Evolutionary conservation across 768 basidiomycete genomes (phyloP).

Genomic region (Postia placenta): DNA sequence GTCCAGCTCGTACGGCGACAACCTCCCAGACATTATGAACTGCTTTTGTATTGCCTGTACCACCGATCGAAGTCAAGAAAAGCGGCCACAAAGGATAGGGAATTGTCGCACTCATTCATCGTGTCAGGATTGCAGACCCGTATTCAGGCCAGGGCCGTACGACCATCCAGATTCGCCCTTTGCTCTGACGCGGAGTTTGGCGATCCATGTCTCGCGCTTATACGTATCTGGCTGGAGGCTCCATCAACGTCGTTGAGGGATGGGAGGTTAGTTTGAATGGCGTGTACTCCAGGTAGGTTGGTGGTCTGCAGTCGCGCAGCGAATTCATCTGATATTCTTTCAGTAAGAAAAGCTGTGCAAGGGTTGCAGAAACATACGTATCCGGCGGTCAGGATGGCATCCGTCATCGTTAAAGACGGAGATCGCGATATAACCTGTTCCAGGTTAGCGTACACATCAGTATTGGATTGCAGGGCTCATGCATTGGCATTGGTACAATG

Average conservation of each 20-base stretch:
- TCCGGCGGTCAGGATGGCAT: no score
- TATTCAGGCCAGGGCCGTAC: constrained; percentile 78
- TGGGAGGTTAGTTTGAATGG: constrained; percentile 55
- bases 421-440: no score
- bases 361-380: no score
- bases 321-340: constrained; percentile 44
- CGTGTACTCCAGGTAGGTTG: constrained; percentile 51
- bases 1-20: constrained; percentile 26
- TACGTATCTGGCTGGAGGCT: constrained; percentile 45
- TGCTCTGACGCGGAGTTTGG: constrained; percentile 68
- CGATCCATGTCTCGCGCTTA: constrained; percentile 63
- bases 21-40: constrained; percentile 30
- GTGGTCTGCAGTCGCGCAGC: constrained; percentile 69
- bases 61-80: constrained; percentile 63
- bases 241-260: constrained; percentile 37
- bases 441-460: no score
- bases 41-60: constrained; percentile 38
- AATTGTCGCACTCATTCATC: constrained; percentile 91
- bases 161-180: constrained; percentile 71
- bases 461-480: no score
- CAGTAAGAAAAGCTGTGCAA: no score
- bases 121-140: constrained; percentile 80
- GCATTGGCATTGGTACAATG: no score
- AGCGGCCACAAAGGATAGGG: constrained; percentile 78
- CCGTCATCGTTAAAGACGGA: no score